Evolutionary conservation across 192 early-diverging fungal species (phyloP).

Genomic region (Linnemannia schmuckeri): DNA sequence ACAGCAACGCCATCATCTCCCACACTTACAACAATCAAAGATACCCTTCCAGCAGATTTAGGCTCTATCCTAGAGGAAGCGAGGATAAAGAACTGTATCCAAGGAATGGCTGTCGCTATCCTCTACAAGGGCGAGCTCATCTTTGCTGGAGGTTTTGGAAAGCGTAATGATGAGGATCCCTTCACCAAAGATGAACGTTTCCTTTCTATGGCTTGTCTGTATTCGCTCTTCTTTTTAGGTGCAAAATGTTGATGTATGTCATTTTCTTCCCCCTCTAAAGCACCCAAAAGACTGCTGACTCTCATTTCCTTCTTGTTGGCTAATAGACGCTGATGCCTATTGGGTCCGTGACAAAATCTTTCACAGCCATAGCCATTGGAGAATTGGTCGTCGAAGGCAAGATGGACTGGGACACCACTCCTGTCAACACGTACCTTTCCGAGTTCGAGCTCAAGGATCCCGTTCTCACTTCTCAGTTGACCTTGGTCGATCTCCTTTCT

Average conservation of each 20-base stretch:
- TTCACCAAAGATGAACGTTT: constrained; percentile 3
- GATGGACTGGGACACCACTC: constrained; percentile 19
- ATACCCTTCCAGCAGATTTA: background rate
- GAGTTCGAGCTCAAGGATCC: constrained; percentile 3
- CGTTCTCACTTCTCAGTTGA: background rate
- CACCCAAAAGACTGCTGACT: background rate
- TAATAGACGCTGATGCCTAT: constrained; percentile 20
- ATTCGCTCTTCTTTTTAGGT: background rate
- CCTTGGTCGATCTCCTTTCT: constrained; percentile 11
- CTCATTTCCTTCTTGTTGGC: too few species aligned
- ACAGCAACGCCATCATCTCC: too few species aligned
- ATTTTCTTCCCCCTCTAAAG: background rate
- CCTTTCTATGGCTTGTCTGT: background rate
- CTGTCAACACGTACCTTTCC: background rate
- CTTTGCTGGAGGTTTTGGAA: constrained; percentile 7
- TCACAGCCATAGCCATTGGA: constrained; percentile 15
- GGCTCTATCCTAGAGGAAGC: background rate
- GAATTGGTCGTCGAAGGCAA: constrained; percentile 21
- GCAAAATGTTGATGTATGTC: too few species aligned
- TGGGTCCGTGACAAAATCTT: constrained; percentile 17
- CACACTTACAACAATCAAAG: background rate
- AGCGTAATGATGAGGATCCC: background rate
- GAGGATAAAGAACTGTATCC: background rate
- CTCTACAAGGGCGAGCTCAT: constrained; percentile 16
- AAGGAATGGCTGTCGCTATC: background rate